Evolutionary conservation across 768 basidiomycete species (phyloP), one percentile per base, ranked within the genome.

Genomic region (Agaricus bisporus): DNA sequence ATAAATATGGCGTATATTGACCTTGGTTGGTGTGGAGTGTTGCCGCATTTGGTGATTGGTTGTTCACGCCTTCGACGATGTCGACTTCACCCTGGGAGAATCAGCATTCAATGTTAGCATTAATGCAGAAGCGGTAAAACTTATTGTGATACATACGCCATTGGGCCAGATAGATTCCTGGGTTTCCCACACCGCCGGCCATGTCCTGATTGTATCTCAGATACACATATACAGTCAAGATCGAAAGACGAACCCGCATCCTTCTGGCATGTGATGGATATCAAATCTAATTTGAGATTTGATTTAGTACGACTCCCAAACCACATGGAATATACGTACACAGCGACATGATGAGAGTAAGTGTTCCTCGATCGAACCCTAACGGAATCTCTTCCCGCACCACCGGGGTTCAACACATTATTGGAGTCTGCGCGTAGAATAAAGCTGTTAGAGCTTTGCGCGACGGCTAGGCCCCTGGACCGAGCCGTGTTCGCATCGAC

Each of bases 121-220:
- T 9, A 48, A 5, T 7, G n/a, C 9, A n/a, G 22, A 20, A 39
- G 5, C 39, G 36, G 12, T 29, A 18, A 25, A 20, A 9, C 2
- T 8, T 32, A 11, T 32, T 41, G 11, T 17, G 53, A 37, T 28
- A 58, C 63, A 41, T 55, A 69, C 73, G 1, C 70, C 70, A 32
- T 58, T 59, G 0, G 82, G 82, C 83, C 82, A 86, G 49, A 68
- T 66, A 5, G 62, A 56, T 35, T 70, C 77, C 14, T 72, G 66
- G 38, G 79, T 78, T 57, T 72, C 70, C 82, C 81, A 83, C n/a
- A 78, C 71, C 2, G 83, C 82, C 6, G 83, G 72, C 73, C 73
- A 74, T 12, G 71, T 73, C 25, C 72, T 72, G 37, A 26, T 47
- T 15, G 49, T 32, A 32, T 32, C 32, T 32, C 4, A 32, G 49